Evolutionary conservation across 75 land plant genomes (phyloP), one percentile per base, ranked within the genome.

Genomic region (Pinus tabuliformis): DNA sequence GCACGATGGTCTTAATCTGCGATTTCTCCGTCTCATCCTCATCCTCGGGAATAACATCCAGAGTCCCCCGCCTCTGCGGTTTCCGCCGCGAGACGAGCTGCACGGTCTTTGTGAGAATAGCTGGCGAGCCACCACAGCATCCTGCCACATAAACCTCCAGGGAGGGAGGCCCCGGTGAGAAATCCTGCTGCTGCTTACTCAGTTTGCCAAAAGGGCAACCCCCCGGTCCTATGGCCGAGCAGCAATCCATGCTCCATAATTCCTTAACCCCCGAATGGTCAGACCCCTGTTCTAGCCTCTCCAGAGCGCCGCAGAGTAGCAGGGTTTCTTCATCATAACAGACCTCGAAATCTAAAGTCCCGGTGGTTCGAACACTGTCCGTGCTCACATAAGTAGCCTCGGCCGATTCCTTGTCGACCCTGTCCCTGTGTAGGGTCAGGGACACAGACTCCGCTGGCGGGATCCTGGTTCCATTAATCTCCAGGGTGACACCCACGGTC

Each of bases 131-230:
- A 4, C 79, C 79, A 70, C 68, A 92, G 58, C 83, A 83, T 11
- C 99, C 99, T 1, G 94, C 98, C 33, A 90, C 82, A 81, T 89
- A 92, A 30, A 94, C 93, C 85, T 96, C 99, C 75, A 96, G 81
- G 20, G 77, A 79, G 3, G 98, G 93, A 59, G 79, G 56, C 2
- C 45, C 52, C 37, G 52, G 6, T 5, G 49, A 42, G 20, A 68
- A 70, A 79, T 68, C 71, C 33, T 37, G 13, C 71, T 68, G 71
- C 17, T 72, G 74, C 58, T 83, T 83, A 60, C 76, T 81, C 81
- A 76, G 78, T 73, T 83, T 56, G 15, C 61, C 61, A n/a, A 59
- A 59, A 59, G 61, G 61, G 71, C 83, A 86, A 3, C 59, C 56
- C 17, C 80, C 82, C 21, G 80, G 62, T 37, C 85, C 76, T 11